Percentiles rank a stretch among this genome's conserved stretches.
Evolutionary conservation across 2,329 filamentous ascomycete genomes (phyloP).

Genomic region (Cryphonectria parasitica): DNA sequence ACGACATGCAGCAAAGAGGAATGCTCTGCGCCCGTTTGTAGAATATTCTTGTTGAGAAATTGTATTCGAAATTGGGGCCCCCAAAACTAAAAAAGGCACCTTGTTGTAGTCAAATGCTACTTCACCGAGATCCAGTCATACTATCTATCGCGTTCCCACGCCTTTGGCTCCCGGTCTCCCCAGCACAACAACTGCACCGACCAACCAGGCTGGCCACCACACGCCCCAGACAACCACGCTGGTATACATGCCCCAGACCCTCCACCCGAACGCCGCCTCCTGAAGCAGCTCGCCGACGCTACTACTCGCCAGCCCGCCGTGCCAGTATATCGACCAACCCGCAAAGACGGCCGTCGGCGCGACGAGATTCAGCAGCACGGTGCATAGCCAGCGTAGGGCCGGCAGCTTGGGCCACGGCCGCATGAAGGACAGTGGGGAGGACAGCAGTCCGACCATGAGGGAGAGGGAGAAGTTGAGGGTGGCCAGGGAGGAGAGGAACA

Average conservation of each 20-base stretch:
- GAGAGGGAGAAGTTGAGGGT: slow-evolving; percentile 95
- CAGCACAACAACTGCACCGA: slow-evolving; percentile 61
- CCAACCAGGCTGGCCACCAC: slow-evolving; percentile 93
- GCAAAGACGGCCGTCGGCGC: slow-evolving; percentile 64
- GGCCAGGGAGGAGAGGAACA: slow-evolving; percentile 88
- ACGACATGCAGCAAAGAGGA: not conserved
- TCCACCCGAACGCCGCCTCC: slow-evolving; percentile 83
- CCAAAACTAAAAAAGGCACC: no score
- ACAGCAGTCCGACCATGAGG: slow-evolving; percentile 80
- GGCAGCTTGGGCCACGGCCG: slow-evolving; percentile 49
- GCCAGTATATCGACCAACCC: slow-evolving; percentile 47
- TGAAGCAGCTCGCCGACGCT: slow-evolving; percentile 63
- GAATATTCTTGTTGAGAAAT: no score
- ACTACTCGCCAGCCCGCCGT: slow-evolving; percentile 34
- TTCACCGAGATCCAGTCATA: not conserved
- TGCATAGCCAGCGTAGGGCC: slow-evolving; percentile 46
- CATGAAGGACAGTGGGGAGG: slow-evolving; percentile 79
- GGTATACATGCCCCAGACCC: slow-evolving; percentile 87
- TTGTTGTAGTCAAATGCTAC: not conserved
- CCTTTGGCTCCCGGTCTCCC: slow-evolving; percentile 39
- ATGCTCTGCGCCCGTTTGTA: not conserved
- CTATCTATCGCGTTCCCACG: not conserved
- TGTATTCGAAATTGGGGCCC: not conserved
- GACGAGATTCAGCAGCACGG: slow-evolving; percentile 59
- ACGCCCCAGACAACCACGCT: slow-evolving; percentile 90